These are phyloP conservation scores for Saccharum officinarum DNA, from an alignment of 176 grass and related monocot species.

Conservation along the genomic window DNA sequence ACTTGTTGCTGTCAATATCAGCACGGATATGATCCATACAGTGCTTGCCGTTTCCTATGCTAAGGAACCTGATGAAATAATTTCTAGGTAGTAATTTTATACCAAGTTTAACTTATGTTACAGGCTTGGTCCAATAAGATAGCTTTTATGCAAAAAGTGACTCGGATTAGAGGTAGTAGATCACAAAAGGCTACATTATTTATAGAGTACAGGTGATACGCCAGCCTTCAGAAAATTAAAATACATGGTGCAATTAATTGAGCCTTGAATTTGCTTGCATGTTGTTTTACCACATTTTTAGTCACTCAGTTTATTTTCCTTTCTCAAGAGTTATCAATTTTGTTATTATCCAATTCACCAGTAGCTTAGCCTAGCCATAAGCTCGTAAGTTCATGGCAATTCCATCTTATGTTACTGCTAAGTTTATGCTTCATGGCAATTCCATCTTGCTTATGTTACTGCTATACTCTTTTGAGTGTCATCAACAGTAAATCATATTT, in stretches of 20 bases:
- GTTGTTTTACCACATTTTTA: background rate
- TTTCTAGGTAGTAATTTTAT: conserved; percentile 69
- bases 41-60: conserved; percentile 89
- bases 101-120: background rate
- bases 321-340: background rate
- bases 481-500: background rate
- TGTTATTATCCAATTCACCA: background rate
- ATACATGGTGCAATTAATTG: background rate
- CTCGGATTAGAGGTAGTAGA: background rate
- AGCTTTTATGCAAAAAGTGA: background rate
- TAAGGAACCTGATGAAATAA: conserved; percentile 89
- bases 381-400: too few relatives aligned
- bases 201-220: background rate
- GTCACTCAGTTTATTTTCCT: background rate
- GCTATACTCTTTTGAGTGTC: background rate
- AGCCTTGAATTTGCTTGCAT: background rate
- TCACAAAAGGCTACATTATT: background rate
- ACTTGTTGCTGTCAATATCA: conserved; percentile 76
- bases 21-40: conserved; percentile 85
- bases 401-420: too few relatives aligned
- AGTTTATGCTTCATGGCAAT: background rate
- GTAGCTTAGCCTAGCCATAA: background rate
- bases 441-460: background rate
- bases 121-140: background rate
- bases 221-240: background rate